Evolutionary conservation across 2,329 filamentous ascomycete species (phyloP).

Genomic region (Monosporascus cannonballus): DNA sequence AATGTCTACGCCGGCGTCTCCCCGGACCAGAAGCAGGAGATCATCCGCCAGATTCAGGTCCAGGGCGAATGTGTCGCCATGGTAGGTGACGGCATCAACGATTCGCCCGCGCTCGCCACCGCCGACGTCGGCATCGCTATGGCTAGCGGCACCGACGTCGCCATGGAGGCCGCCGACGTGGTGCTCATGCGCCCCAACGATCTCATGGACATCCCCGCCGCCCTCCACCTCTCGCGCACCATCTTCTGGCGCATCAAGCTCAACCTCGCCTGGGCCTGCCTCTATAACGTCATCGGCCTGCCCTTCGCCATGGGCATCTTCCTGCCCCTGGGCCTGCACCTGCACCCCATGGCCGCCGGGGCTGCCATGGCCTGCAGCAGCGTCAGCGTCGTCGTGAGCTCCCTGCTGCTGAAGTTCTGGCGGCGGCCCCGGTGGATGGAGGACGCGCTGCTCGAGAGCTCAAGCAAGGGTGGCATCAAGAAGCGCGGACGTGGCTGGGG

Average conservation of each 20-base stretch:
- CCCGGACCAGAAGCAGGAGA: slow-evolving; percentile 84
- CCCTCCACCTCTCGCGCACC: slow-evolving; percentile 70
- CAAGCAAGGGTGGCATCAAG: slow-evolving; percentile 36
- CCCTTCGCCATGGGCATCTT: slow-evolving; percentile 97
- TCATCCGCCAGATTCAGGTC: slow-evolving; percentile 71
- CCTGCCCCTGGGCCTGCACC: slow-evolving; percentile 76
- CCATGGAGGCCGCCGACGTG: slow-evolving; percentile 93
- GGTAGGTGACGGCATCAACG: slow-evolving; percentile 98
- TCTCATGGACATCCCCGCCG: slow-evolving; percentile 86
- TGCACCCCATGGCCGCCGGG: slow-evolving; percentile 92
- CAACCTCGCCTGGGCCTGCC: slow-evolving; percentile 86
- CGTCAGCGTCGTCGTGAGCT: slow-evolving; percentile 83
- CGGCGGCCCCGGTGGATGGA: slow-evolving; percentile 81
- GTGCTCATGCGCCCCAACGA: slow-evolving; percentile 92
- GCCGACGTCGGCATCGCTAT: slow-evolving; percentile 92
- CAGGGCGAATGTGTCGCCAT: slow-evolving; percentile 79
- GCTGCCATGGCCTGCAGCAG: slow-evolving; percentile 89
- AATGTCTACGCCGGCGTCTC: slow-evolving; percentile 83
- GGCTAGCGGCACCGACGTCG: slow-evolving; percentile 87
- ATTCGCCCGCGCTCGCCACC: slow-evolving; percentile 89
- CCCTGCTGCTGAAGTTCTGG: slow-evolving; percentile 83
- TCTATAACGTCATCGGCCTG: slow-evolving; percentile 86
- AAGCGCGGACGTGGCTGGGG: slow-evolving; percentile 37
- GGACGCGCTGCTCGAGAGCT: slow-evolving; percentile 49
- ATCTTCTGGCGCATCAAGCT: slow-evolving; percentile 93